Evolutionary conservation across 352 stramenopile genomes (phyloP).

Genomic region (Phytophthora uliginosa): DNA sequence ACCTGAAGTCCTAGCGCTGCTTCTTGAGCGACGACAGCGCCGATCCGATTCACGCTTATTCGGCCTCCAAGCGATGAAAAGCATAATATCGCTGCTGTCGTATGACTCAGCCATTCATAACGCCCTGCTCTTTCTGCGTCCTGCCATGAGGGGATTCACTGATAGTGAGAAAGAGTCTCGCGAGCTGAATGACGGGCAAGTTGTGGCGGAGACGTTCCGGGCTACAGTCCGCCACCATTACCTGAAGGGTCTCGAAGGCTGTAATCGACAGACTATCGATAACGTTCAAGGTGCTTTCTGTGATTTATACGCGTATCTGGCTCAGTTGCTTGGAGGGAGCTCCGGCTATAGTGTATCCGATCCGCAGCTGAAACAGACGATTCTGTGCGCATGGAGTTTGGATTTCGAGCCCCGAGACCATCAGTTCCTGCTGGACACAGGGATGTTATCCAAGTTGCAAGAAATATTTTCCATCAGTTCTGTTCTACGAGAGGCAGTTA

Average conservation of each 20-base stretch:
- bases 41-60: constrained; percentile 82
- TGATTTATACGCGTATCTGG: constrained; percentile 80
- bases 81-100: constrained; percentile 72
- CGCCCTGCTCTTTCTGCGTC: constrained; percentile 84
- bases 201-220: constrained; percentile 86
- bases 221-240: constrained; percentile 90
- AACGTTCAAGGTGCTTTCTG: constrained; percentile 76
- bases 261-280: constrained; percentile 67
- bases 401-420: constrained; percentile 90
- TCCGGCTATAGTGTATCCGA: constrained; percentile 46
- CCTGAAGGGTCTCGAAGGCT: constrained; percentile 89
- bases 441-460: constrained; percentile 79
- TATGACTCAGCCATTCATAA: constrained; percentile 86
- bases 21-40: constrained; percentile 81
- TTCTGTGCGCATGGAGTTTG: constrained; percentile 84
- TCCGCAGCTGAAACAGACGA: constrained; percentile 77
- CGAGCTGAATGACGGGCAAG: constrained; percentile 78
- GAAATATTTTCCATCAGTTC: constrained; percentile 82
- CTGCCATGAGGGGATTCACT: constrained; percentile 86
- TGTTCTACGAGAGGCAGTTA: constrained; percentile 49
- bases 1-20: constrained; percentile 73
- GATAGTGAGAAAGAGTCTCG: constrained; percentile 88
- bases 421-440: constrained; percentile 81
- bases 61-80: constrained; percentile 86
- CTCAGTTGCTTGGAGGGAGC: constrained; percentile 56